These are phyloP conservation scores for Colletotrichum tofieldiae DNA, from an alignment of 2,329 filamentous ascomycete species.

Conservation along the genomic window DNA sequence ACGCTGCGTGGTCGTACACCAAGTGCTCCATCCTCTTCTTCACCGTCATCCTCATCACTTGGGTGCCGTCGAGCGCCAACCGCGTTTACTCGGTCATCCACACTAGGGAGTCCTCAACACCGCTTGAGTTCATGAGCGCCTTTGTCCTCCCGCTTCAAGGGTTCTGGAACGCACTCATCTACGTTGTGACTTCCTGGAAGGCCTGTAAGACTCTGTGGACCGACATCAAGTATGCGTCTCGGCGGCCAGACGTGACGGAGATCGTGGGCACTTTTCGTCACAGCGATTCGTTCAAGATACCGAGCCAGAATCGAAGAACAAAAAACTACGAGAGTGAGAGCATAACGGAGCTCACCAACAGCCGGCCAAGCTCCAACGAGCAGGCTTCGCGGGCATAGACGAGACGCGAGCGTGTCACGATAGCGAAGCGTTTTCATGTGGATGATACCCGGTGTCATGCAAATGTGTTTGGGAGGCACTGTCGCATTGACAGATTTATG, in stretches of 20 bases:
- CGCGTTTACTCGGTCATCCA: constrained; percentile 80
- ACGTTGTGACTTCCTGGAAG: constrained; percentile 78
- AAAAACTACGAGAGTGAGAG: constrained; percentile 65
- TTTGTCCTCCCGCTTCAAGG: constrained; percentile 86
- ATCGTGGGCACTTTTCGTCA: constrained; percentile 49
- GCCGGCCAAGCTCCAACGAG: constrained; percentile 56
- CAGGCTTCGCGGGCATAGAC: constrained; percentile 11
- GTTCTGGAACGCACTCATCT: constrained; percentile 88
- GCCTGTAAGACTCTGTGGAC: constrained; percentile 69
- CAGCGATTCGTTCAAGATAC: constrained; percentile 52
- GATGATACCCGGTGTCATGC: constrained; percentile 32
- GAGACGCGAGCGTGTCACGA: neutral
- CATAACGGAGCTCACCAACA: constrained; percentile 65
- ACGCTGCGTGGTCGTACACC: constrained; percentile 78
- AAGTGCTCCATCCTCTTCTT: constrained; percentile 82
- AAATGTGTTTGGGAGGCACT: neutral
- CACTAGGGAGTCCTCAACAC: constrained; percentile 65
- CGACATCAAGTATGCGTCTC: constrained; percentile 53
- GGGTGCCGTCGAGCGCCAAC: constrained; percentile 85
- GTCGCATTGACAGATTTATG: neutral
- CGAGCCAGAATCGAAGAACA: constrained; percentile 43
- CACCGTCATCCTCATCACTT: constrained; percentile 79
- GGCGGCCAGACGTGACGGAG: constrained; percentile 53
- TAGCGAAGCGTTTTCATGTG: constrained; percentile 15
- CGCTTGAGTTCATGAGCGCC: constrained; percentile 79